Conservation (phyloP, 495 filamentous ascomycete species). For the Talaromyces nanjingensis region DNA sequence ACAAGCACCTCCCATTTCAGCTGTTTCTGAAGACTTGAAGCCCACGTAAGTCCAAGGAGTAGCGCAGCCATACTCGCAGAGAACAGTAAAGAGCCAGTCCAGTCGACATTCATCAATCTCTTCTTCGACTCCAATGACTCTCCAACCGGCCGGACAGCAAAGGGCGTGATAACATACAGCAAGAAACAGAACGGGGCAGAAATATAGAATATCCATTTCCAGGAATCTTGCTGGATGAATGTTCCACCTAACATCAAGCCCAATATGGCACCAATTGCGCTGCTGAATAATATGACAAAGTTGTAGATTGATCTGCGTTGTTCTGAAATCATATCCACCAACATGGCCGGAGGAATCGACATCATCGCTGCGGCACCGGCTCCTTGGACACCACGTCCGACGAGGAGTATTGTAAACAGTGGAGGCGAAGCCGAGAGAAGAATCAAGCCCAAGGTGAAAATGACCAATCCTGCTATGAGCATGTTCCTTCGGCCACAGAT, state of each 20-base stretch:
- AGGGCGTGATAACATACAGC: constrained; percentile 17
- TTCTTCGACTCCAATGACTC: constrained; percentile 12
- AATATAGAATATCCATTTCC: constrained; percentile 28
- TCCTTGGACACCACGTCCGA: constrained; percentile 29
- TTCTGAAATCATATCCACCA: constrained; percentile 32
- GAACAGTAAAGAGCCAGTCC: constrained; percentile 39
- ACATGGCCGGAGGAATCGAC: constrained; percentile 18
- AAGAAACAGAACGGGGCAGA: constrained; percentile 31
- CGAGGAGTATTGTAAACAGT: constrained; percentile 17
- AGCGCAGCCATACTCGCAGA: constrained; percentile 39
- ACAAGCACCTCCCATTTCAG: constrained; percentile 34
- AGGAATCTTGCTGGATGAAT: constrained; percentile 1
- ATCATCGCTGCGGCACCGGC: constrained; percentile 27
- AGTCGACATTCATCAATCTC: constrained; percentile 24
- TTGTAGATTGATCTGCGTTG: constrained; percentile 26
- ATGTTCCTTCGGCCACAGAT: constrained; percentile 38
- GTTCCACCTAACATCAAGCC: not conserved
- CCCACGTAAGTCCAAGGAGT: constrained; percentile 51
- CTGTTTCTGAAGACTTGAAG: constrained; percentile 47
- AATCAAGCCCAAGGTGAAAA: constrained; percentile 24
- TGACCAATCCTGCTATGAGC: constrained; percentile 25
- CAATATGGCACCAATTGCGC: constrained; percentile 1
- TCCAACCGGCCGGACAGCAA: constrained; percentile 18
- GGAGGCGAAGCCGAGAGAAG: constrained; percentile 12
- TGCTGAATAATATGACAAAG: constrained; percentile 19